phyloP scores from a whole-genome alignment of 1,284 basidiomycete genomes.

The Clitocybe nebularis region DNA sequence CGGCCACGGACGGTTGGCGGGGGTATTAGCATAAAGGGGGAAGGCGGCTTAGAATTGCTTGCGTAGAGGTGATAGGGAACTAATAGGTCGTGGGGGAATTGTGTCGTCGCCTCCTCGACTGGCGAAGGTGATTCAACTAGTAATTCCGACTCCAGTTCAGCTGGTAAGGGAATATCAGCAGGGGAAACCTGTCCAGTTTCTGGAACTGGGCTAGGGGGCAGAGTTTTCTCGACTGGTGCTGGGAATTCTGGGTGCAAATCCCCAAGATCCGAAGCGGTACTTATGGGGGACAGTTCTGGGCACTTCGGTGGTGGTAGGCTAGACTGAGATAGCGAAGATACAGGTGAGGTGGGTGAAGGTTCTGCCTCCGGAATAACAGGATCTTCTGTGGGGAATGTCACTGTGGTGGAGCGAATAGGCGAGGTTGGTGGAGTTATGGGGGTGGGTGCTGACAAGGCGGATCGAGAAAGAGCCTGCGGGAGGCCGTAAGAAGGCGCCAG shows the following conservation, averaged over 20 bases:
- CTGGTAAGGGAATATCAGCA: background rate
- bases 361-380: background rate
- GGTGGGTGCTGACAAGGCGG: slow-evolving; percentile 22
- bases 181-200: no score
- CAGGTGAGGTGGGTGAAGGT: background rate
- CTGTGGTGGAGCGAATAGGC: slow-evolving; percentile 21
- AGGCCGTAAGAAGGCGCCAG: slow-evolving; percentile 3
- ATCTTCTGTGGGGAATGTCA: slow-evolving; percentile 3
- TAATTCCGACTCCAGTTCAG: background rate
- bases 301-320: background rate
- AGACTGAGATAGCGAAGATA: background rate
- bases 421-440: slow-evolving; percentile 36
- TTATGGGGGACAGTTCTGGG: no score
- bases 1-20: slow-evolving; percentile 1
- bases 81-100: background rate
- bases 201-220: background rate
- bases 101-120: background rate
- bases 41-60: background rate
- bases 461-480: slow-evolving; percentile 7
- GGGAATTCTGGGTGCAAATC: background rate
- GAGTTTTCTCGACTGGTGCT: background rate
- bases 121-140: background rate
- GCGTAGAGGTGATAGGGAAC: background rate
- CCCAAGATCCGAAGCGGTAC: background rate
- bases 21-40: background rate